A percentile compares a stretch with the other conserved stretches of the same genome.
Evolutionary conservation across 805 yeast species (phyloP).

Genomic region (Metschnikowia reukaufii): DNA sequence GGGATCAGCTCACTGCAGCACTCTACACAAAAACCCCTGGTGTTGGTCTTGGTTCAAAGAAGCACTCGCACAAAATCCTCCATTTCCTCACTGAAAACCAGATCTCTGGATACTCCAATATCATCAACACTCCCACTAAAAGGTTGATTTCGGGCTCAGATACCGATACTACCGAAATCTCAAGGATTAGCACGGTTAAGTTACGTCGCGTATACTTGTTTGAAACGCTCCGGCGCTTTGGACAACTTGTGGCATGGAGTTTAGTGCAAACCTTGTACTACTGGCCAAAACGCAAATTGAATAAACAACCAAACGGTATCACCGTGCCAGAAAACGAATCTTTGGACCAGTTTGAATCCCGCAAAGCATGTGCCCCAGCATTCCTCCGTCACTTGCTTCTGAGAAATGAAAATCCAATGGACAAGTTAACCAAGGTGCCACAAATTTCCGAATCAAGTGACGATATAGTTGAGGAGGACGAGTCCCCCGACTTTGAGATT

Average conservation of each 20-base stretch:
- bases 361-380: conserved; percentile 23
- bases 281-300: conserved; percentile 1
- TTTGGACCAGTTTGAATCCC: conserved; percentile 7
- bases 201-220: conserved; percentile 23
- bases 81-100: conserved; percentile 13
- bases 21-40: conserved; percentile 1
- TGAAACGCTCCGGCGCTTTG: conserved; percentile 21
- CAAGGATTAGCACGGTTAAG: conserved; percentile 20
- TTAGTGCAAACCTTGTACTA: background rate
- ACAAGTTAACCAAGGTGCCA: too few relatives aligned
- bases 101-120: conserved; percentile 30
- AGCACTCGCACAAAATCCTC: conserved; percentile 8
- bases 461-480: conserved; percentile 12
- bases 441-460: too few relatives aligned
- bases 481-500: conserved; percentile 15
- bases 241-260: conserved; percentile 24
- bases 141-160: conserved; percentile 24
- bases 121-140: conserved; percentile 30
- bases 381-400: conserved; percentile 24
- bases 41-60: background rate
- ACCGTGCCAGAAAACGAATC: conserved; percentile 1
- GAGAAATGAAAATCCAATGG: background rate
- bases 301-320: background rate
- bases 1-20: conserved; percentile 5
- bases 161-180: background rate